phyloP scores from a whole-genome alignment of 2,329 filamentous ascomycete species.

The Epichloe uncinata region DNA sequence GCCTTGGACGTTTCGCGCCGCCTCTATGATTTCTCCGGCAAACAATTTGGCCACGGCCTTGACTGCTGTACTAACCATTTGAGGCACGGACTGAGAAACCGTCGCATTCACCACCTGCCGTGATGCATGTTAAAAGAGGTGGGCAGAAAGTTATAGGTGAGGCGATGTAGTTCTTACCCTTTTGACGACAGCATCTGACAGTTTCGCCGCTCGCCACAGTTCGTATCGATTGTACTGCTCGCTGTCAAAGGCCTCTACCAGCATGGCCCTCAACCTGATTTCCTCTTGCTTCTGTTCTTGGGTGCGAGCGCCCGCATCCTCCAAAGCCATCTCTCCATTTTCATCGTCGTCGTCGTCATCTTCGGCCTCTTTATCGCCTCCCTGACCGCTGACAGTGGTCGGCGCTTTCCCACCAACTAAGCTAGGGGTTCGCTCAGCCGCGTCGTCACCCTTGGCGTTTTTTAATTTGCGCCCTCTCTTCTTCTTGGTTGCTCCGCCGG shows the following conservation, averaged over 20 bases:
- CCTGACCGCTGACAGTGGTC: constrained; percentile 31
- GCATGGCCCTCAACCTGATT: constrained; percentile 41
- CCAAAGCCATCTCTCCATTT: constrained; percentile 40
- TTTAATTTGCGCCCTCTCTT: constrained; percentile 51
- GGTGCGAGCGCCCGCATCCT: constrained; percentile 45
- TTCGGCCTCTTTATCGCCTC: constrained; percentile 32
- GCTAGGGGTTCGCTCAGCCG: constrained; percentile 30
- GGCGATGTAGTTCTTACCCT: constrained; percentile 32
- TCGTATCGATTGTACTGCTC: constrained; percentile 59
- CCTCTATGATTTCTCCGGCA: constrained; percentile 61
- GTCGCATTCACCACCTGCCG: constrained; percentile 61
- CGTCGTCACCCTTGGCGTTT: constrained; percentile 31
- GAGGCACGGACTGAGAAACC: constrained; percentile 64
- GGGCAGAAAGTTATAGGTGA: neutral
- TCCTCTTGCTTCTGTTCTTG: constrained; percentile 56
- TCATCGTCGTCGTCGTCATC: constrained; percentile 48
- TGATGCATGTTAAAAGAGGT: neutral
- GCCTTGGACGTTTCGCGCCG: constrained; percentile 54
- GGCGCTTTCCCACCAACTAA: constrained; percentile 27
- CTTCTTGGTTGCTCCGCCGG: constrained; percentile 35
- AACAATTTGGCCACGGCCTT: constrained; percentile 66
- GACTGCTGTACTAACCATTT: constrained; percentile 62
- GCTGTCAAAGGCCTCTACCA: constrained; percentile 51
- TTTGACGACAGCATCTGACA: constrained; percentile 56
- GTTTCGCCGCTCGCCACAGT: constrained; percentile 54